Base-by-base conservation (phyloP, 306 rosid species). In the Sesbania bispinosa region DNA sequence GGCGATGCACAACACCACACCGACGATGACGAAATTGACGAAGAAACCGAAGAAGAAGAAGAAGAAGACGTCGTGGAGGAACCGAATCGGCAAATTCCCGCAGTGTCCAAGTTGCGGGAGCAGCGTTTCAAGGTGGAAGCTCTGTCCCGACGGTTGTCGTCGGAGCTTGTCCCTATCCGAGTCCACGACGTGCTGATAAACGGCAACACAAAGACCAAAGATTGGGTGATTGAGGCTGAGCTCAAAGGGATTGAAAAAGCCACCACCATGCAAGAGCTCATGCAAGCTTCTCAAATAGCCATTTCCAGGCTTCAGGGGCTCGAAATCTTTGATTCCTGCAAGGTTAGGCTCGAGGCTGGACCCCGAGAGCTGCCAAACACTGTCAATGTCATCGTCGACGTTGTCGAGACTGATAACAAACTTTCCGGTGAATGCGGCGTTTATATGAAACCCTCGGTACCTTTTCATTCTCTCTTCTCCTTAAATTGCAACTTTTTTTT, bases 141-240 rank as follows among this genome's bases (percentile, higher is more conserved):
- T 36, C 84, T 94, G 47, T 27, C 86, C 16, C 86, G 73, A 27
- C 85, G 92, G 35, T 73, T 94, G 83, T 24, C 77, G 73, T 82
- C 79, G 19, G 96, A 85, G 75, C 55, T 77, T 11, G 86, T 94
- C 18, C 83, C 82, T 4, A 81, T 94, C 69, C 81, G 96, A 54
- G 97, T 94, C 54, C 98, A 94, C 72, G 90, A 90, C 47, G 72
- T 94, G 2, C 2, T 90, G 14, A 85, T 94, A 42, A 90, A 79
- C 63, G 98, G 98, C 6, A 94, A 90, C 80, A 69, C 82, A 6
- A 90, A 85, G 88, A 94, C 97, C 0, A 94, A 84, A 79, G 98
- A 87, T 46, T 81, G 85, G 78, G 46, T 94, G 20, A 87, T 94
- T 54, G 90, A 88, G 70, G 94, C 92, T 6, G 96, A 94, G 71